phyloP scores from a whole-genome alignment of 2,329 filamentous ascomycete species.

The Lecanoromycetidae sp. region DNA sequence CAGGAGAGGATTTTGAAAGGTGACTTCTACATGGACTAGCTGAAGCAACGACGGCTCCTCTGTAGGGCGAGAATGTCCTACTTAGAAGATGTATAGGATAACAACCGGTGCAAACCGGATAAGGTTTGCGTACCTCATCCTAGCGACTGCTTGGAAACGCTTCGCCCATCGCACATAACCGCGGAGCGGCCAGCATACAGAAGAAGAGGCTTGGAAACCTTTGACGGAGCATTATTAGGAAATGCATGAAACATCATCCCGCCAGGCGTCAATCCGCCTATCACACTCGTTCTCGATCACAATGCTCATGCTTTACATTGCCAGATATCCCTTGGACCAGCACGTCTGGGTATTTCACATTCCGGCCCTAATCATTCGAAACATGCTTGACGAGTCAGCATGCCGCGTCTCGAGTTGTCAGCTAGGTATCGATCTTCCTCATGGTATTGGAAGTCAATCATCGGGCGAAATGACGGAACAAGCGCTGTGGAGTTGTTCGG shows the following conservation, averaged over 20 bases:
- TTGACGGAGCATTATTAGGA: not conserved
- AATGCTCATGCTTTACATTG: not conserved
- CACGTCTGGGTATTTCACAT: not conserved
- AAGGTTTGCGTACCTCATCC: not conserved
- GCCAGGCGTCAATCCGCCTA: not conserved
- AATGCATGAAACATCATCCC: not conserved
- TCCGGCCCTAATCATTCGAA: not conserved
- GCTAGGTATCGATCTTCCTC: too few species aligned
- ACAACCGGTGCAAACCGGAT: not conserved
- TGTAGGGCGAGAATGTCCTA: too few species aligned
- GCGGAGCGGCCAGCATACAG: not conserved
- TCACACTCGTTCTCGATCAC: not conserved
- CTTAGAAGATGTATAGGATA: not conserved
- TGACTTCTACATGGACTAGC: slow-evolving; percentile 92
- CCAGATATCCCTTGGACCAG: not conserved
- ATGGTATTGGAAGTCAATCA: too few species aligned
- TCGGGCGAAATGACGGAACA: too few species aligned
- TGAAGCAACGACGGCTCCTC: not conserved
- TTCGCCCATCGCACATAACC: not conserved
- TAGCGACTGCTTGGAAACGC: not conserved
- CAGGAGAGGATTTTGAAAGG: slow-evolving; percentile 96
- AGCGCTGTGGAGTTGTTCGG: too few species aligned
- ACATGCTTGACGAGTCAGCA: too few species aligned
- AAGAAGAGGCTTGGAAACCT: not conserved
- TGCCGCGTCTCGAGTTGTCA: too few species aligned